Percentiles rank a stretch among this genome's conserved stretches.
These are phyloP conservation scores for Candida sanyiensis DNA, from an alignment of 805 yeast genomes.

Conservation along the genomic window DNA sequence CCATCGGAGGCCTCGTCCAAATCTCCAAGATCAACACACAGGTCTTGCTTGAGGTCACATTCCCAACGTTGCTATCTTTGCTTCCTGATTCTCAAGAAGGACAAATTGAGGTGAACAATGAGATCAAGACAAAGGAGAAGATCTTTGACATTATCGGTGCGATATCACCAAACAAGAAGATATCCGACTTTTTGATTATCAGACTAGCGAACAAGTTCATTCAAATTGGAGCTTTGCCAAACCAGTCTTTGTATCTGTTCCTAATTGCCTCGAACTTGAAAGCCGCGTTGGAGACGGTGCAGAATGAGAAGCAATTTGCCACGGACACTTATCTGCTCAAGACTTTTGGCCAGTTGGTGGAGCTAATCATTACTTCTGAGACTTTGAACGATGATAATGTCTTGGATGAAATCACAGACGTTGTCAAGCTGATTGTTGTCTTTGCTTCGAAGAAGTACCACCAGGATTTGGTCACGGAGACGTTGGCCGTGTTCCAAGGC, in stretches of 20 bases:
- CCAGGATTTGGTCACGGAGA: slow-evolving; percentile 37
- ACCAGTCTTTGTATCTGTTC: slow-evolving; percentile 14
- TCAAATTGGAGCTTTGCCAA: slow-evolving; percentile 10
- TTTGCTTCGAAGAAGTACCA: slow-evolving; percentile 33
- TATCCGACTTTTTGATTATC: slow-evolving; percentile 34
- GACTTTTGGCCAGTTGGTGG: slow-evolving; percentile 13
- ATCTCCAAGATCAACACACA: slow-evolving; percentile 34
- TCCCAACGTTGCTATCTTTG: slow-evolving; percentile 45
- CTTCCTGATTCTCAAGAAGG: slow-evolving; percentile 42
- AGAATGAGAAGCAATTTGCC: slow-evolving; percentile 14
- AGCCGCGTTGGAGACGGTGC: slow-evolving; percentile 19
- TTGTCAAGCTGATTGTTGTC: slow-evolving; percentile 31
- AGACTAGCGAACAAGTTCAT: slow-evolving; percentile 32
- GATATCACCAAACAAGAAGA: slow-evolving; percentile 27
- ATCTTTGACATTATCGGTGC: slow-evolving; percentile 22
- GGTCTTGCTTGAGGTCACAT: slow-evolving; percentile 43
- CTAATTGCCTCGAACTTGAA: slow-evolving; percentile 19
- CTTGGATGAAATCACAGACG: slow-evolving; percentile 28
- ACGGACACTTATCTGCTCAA: slow-evolving; percentile 20
- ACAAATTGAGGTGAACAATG: slow-evolving; percentile 21
- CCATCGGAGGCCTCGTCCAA: slow-evolving; percentile 48
- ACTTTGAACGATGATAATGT: slow-evolving; percentile 11
- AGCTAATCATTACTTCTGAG: slow-evolving; percentile 7
- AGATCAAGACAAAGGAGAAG: slow-evolving; percentile 23
- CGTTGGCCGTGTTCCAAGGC: slow-evolving; percentile 32